A percentile compares a stretch with the other conserved stretches of the same genome.
Conservation (phyloP, 2,329 filamentous ascomycete species). For the Fusarium pseudograminearum region DNA sequence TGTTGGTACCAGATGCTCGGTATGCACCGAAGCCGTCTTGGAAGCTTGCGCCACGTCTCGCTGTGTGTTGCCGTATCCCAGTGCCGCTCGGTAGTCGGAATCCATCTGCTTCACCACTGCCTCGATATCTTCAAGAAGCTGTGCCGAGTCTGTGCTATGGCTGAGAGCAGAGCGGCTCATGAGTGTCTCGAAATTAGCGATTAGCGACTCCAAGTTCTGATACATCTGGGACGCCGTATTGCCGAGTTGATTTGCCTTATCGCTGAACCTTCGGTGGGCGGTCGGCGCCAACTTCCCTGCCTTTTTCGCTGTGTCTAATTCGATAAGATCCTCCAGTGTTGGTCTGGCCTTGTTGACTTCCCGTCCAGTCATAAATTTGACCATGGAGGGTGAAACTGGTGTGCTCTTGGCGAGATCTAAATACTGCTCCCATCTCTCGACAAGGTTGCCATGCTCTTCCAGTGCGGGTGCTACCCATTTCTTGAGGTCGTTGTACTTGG, state of each 20-base stretch:
- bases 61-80: conserved; percentile 74
- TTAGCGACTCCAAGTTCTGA: conserved; percentile 69
- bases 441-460: conserved; percentile 73
- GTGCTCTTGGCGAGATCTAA: conserved; percentile 73
- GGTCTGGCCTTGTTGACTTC: conserved; percentile 61
- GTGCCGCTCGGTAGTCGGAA: conserved; percentile 83
- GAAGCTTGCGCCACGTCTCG: conserved; percentile 71
- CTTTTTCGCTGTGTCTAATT: conserved; percentile 77
- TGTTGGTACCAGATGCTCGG: conserved; percentile 70
- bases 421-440: conserved; percentile 75
- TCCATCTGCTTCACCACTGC: conserved; percentile 87
- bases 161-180: conserved; percentile 66
- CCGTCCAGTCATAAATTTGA: conserved; percentile 70
- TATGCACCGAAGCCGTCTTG: conserved; percentile 72
- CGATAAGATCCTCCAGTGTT: conserved; percentile 80
- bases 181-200: conserved; percentile 72
- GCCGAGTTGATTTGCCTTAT: conserved; percentile 71
- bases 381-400: conserved; percentile 74
- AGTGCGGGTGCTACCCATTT: conserved; percentile 77
- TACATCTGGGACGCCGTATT: conserved; percentile 70
- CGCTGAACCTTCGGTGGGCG: conserved; percentile 69
- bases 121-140: conserved; percentile 85
- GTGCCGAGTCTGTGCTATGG: conserved; percentile 72
- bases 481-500: conserved; percentile 77
- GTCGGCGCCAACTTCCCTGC: conserved; percentile 74